These are phyloP conservation scores for Pythium utonaiense DNA, from an alignment of 352 stramenopile species.

Conservation along the genomic window DNA sequence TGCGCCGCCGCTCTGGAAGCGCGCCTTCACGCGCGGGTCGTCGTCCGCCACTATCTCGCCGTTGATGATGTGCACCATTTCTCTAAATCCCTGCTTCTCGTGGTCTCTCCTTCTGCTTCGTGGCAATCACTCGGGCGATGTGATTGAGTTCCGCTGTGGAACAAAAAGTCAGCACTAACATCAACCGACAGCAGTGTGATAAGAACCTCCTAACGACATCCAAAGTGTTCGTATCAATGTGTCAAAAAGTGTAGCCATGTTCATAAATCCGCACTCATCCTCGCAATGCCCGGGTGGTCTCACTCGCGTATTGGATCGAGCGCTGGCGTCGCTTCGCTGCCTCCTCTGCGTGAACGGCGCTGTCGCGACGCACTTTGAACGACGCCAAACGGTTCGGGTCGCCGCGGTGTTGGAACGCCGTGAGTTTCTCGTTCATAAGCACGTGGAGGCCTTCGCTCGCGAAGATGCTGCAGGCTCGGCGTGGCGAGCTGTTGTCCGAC, in stretches of 20 bases:
- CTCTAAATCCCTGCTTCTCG: neutral
- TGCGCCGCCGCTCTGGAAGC: conserved; percentile 11
- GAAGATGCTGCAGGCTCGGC: conserved; percentile 37
- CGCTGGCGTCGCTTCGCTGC: conserved; percentile 34
- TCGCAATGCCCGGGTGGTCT: conserved; percentile 2
- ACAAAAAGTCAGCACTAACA: neutral
- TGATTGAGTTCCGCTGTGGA: neutral
- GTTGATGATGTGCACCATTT: conserved; percentile 89
- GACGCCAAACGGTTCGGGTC: conserved; percentile 24
- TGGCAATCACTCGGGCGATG: neutral
- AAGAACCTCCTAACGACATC: neutral
- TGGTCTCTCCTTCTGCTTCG: neutral
- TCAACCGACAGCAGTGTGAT: neutral
- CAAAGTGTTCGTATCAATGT: neutral
- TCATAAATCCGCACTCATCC: neutral
- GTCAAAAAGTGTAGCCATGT: conserved; percentile 16
- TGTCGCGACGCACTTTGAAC: conserved; percentile 43
- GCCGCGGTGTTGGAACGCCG: conserved; percentile 36
- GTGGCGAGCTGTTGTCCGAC: conserved; percentile 8
- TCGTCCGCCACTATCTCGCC: conserved; percentile 84
- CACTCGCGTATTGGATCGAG: conserved; percentile 18
- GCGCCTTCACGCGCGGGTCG: conserved; percentile 65
- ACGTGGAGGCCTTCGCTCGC: conserved; percentile 44
- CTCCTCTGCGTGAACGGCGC: conserved; percentile 24
- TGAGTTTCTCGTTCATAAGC: conserved; percentile 50